These are phyloP conservation scores for Paralagenidium karlingii DNA, from an alignment of 352 stramenopile genomes.

Conservation along the genomic window DNA sequence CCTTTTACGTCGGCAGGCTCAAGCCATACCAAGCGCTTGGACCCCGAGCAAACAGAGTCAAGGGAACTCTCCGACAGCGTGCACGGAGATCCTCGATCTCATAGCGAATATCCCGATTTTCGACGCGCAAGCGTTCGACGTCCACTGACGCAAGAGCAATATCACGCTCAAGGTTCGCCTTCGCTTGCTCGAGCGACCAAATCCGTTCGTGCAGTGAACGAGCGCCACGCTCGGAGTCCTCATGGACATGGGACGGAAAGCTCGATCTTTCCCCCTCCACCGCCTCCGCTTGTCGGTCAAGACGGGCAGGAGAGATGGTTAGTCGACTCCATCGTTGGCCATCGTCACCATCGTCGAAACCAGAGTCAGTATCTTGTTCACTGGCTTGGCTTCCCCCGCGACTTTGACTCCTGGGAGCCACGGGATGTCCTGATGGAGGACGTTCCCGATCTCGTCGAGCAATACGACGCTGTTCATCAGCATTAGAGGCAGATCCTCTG, in stretches of 20 bases:
- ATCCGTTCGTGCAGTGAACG: no score
- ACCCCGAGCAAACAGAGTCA: no score
- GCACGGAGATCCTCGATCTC: no score
- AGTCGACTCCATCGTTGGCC: constrained; percentile 1
- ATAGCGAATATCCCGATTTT: no score
- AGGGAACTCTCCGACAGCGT: no score
- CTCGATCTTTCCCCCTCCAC: background rate
- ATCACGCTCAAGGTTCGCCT: no score
- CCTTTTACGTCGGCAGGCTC: constrained; percentile 11
- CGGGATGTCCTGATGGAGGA: background rate
- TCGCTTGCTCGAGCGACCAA: no score
- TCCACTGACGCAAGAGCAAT: no score
- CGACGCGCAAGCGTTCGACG: no score
- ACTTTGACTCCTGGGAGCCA: constrained; percentile 2
- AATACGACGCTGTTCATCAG: constrained; percentile 1
- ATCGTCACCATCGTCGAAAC: background rate
- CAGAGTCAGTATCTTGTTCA: constrained; percentile 3
- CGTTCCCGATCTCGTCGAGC: constrained; percentile 1
- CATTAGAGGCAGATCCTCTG: no score
- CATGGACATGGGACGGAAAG: no score
- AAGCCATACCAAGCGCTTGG: constrained; percentile 13
- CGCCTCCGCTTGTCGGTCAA: background rate
- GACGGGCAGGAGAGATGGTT: background rate
- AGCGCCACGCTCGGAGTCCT: no score
- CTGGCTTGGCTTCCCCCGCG: constrained; percentile 2